phyloP scores from a whole-genome alignment of 2,329 filamentous ascomycete genomes.

The Rutstroemia sp. region DNA sequence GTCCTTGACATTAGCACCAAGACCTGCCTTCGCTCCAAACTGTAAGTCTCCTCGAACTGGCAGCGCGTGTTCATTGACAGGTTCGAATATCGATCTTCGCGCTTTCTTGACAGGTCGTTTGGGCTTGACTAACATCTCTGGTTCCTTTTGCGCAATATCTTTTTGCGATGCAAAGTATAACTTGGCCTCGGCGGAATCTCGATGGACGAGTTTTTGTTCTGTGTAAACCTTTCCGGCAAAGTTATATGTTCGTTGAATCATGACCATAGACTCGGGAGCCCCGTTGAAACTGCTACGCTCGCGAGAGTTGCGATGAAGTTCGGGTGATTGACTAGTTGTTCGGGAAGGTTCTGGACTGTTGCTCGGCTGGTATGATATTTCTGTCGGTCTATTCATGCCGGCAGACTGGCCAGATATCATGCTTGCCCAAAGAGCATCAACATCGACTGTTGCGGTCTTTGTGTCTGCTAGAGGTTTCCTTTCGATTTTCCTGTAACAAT shows the following conservation, averaged over 20 bases:
- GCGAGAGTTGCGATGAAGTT: constrained; percentile 8
- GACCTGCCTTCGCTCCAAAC: constrained; percentile 40
- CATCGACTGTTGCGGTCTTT: constrained; percentile 53
- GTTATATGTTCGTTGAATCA: constrained; percentile 65
- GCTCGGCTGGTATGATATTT: not conserved
- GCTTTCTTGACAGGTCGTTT: constrained; percentile 30
- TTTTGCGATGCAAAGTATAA: constrained; percentile 49
- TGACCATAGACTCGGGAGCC: constrained; percentile 38
- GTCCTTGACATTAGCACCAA: constrained; percentile 35
- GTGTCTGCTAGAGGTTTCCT: constrained; percentile 23
- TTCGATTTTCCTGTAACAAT: constrained; percentile 16
- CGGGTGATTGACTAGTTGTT: not conserved
- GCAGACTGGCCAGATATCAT: constrained; percentile 44
- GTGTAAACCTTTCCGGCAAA: constrained; percentile 67
- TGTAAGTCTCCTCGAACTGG: constrained; percentile 40
- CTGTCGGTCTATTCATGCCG: not conserved
- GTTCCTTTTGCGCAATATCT: not conserved
- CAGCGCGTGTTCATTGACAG: constrained; percentile 28
- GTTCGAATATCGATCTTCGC: constrained; percentile 55
- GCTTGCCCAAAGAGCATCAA: constrained; percentile 62
- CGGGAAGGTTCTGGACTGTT: constrained; percentile 2
- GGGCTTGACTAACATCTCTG: constrained; percentile 17
- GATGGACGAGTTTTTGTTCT: constrained; percentile 62
- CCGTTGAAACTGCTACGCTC: constrained; percentile 21
- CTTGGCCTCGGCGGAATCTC: constrained; percentile 58